phyloP scores from a whole-genome alignment of 1,139 yeast species.

The Geotrichum phurueaensis region DNA sequence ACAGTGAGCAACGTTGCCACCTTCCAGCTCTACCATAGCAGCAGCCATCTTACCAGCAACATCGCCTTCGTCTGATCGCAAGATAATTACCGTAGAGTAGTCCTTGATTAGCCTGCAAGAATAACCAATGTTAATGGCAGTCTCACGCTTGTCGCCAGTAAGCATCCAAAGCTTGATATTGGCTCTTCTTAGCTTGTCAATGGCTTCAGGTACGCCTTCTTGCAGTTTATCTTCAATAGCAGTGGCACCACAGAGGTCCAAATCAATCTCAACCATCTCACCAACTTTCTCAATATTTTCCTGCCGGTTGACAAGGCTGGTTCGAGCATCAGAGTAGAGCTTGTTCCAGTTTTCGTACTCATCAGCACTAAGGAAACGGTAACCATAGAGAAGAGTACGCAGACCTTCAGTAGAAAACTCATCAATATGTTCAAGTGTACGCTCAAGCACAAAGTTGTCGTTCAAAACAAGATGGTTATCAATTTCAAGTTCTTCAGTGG shows the following conservation, averaged over 20 bases:
- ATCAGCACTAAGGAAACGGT: slow-evolving; percentile 56
- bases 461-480: slow-evolving; percentile 59
- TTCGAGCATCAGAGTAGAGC: slow-evolving; percentile 68
- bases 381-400: slow-evolving; percentile 80
- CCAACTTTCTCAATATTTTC: slow-evolving; percentile 68
- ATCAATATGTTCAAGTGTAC: slow-evolving; percentile 83
- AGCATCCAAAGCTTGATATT: slow-evolving; percentile 97
- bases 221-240: slow-evolving; percentile 97
- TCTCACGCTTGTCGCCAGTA: slow-evolving; percentile 96
- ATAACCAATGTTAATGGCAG: slow-evolving; percentile 95
- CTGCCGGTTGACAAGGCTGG: slow-evolving; percentile 64
- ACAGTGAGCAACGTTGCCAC: slow-evolving; percentile 81
- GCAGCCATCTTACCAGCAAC: slow-evolving; percentile 49
- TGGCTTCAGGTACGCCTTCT: slow-evolving; percentile 91
- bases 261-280: slow-evolving; percentile 56
- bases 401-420: slow-evolving; percentile 93
- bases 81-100: slow-evolving; percentile 78
- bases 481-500: slow-evolving; percentile 37
- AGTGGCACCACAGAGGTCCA: slow-evolving; percentile 81
- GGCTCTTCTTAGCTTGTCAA: slow-evolving; percentile 85
- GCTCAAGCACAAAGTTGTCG: slow-evolving; percentile 73
- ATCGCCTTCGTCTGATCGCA: slow-evolving; percentile 51
- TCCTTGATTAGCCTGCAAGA: slow-evolving; percentile 91
- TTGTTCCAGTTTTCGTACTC: slow-evolving; percentile 64
- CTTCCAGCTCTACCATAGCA: slow-evolving; percentile 53